Conservation (phyloP, 768 basidiomycete species). For the Leccinum variicolor region DNA sequence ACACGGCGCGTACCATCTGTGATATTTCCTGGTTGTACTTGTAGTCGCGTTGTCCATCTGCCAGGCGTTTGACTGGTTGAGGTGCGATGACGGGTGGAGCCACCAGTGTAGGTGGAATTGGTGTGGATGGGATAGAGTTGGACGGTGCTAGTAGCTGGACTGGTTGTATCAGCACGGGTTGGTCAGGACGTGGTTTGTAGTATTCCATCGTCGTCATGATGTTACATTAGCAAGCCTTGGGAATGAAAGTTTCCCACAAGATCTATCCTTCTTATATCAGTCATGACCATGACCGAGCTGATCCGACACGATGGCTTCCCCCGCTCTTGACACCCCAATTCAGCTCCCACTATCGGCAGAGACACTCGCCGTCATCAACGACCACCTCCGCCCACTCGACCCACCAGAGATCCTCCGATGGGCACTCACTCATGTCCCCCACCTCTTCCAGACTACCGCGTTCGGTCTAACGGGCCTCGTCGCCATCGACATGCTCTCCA, state of each 20-base stretch:
- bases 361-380: conserved; percentile 68
- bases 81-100: neutral
- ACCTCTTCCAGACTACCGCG: conserved; percentile 90
- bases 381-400: conserved; percentile 61
- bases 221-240: too few relatives aligned
- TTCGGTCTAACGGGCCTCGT: conserved; percentile 95
- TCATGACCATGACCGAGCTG: neutral
- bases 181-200: conserved; percentile 28
- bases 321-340: conserved; percentile 37
- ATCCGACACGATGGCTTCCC: conserved; percentile 5
- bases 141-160: conserved; percentile 5
- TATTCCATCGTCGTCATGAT: conserved; percentile 21
- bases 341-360: conserved; percentile 55
- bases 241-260: neutral
- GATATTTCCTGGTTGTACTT: conserved; percentile 91
- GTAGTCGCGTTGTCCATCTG: conserved; percentile 54
- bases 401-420: conserved; percentile 86
- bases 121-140: conserved; percentile 20
- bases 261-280: neutral
- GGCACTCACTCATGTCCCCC: conserved; percentile 77
- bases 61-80: conserved; percentile 16
- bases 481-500: conserved; percentile 91
- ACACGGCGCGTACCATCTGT: conserved; percentile 64
- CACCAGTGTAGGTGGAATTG: conserved; percentile 9
- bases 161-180: conserved; percentile 14